Evolutionary conservation across 2,329 filamentous ascomycete species (phyloP).

Genomic region (Fusarium newnesense): DNA sequence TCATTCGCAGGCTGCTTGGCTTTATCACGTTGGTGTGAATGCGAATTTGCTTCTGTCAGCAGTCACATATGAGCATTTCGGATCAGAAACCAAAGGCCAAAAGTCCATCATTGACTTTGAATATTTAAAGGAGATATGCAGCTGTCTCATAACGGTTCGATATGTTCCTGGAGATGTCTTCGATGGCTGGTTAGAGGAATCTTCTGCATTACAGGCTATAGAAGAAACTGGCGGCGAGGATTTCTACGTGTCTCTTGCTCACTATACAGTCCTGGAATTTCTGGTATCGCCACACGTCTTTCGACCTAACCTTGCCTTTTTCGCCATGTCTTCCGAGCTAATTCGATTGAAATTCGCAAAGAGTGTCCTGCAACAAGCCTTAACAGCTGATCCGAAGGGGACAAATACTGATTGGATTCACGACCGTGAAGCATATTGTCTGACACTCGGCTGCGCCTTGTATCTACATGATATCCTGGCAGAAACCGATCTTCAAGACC

Average conservation of each 20-base stretch:
- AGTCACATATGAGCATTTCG: not conserved
- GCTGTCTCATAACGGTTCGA: not conserved
- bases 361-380: not conserved
- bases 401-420: not conserved
- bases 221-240: not conserved
- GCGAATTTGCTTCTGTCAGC: not conserved
- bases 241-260: not conserved
- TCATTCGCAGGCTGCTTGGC: not conserved
- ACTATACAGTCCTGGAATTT: not conserved
- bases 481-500: not conserved
- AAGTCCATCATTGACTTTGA: not conserved
- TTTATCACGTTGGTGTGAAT: not conserved
- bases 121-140: not conserved
- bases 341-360: not conserved
- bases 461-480: not conserved
- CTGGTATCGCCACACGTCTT: not conserved
- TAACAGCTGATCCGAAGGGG: not conserved
- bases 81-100: not conserved
- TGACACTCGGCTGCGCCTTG: not conserved
- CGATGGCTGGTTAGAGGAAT: rapidly evolving
- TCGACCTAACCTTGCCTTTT: rapidly evolving
- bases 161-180: not conserved
- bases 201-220: not conserved
- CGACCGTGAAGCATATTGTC: not conserved
- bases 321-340: not conserved